These are phyloP conservation scores for Penicillium griseofulvum DNA, from an alignment of 2,329 filamentous ascomycete species.

Conservation along the genomic window DNA sequence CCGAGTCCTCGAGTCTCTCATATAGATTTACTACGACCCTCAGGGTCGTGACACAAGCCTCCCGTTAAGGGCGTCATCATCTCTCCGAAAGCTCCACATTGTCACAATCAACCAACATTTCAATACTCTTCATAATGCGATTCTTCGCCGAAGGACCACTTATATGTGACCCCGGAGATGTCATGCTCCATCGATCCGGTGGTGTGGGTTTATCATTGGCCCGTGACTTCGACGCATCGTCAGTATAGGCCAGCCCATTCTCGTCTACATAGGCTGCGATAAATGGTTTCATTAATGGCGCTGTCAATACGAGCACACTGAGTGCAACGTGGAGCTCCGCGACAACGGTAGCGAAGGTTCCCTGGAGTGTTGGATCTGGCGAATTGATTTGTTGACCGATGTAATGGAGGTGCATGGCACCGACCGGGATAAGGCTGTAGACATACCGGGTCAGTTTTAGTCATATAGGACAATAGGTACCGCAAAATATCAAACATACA, in stretches of 20 bases:
- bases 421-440: constrained; percentile 42
- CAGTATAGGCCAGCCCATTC: constrained; percentile 25
- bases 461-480: not conserved
- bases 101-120: constrained; percentile 14
- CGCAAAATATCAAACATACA: constrained; percentile 27
- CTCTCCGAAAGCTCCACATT: constrained; percentile 1
- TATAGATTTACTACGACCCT: too few relatives aligned
- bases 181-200: not conserved
- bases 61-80: not conserved
- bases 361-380: constrained; percentile 38
- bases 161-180: not conserved
- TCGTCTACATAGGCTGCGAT: constrained; percentile 36
- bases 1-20: too few relatives aligned
- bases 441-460: not conserved
- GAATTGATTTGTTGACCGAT: constrained; percentile 32
- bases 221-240: constrained; percentile 12
- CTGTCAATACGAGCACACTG: constrained; percentile 43
- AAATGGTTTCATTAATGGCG: constrained; percentile 47
- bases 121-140: constrained; percentile 15
- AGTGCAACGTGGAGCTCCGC: constrained; percentile 45
- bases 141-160: not conserved
- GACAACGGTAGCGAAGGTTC: constrained; percentile 35
- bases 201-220: not conserved
- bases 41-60: too few relatives aligned
- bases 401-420: constrained; percentile 41